Evolutionary conservation across 257 asterid genomes (phyloP), one percentile per base, ranked within the genome.

Genomic region (Avicennia marina): DNA sequence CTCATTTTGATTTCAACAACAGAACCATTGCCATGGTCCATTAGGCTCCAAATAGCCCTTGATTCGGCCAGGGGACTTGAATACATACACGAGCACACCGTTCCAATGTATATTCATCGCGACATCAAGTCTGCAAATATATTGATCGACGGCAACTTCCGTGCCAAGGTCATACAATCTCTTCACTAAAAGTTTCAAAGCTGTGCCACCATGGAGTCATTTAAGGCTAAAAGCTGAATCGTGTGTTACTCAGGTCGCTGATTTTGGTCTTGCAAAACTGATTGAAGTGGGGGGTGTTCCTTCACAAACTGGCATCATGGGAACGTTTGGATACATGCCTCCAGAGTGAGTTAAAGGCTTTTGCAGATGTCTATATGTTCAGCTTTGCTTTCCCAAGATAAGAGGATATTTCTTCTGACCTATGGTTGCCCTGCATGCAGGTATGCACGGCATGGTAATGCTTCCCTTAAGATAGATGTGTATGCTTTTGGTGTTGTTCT

Each of bases 31-130:
- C 43, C 84, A n/a, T 89, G 97, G 97, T 40, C 83, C 17, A 76
- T 76, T n/a, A 79, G 97, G 78, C 71, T 89, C 61, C 89, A 83
- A 75, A 81, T 89, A 16, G 95, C 95, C 46, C 91, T 89, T 25
- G 97, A 89, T 74, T 84, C 97, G 1, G 97, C 97, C 2, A 78
- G 97, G 83, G 97, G 97, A 31, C 95, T 89, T 12, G 97, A 89
- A 72, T 86, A 89, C 81, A 89, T 89, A 40, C 97, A 89, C 26
- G 97, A 86, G 65, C 97, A 89, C 68, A 86, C 97, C 0, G 91
- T 89, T 58, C 97, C 94, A 2, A 80, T 86, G 36, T 89, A 89
- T 45, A 86, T 89, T 42, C 97, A 89, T 55, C 91, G 97, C 0
- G 95, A 89, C 54, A 83, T 86, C 53, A 89, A 89, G 66, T 54